Base-by-base conservation (phyloP, 2,329 filamentous ascomycete species). In the Verticillium alfalfae region DNA sequence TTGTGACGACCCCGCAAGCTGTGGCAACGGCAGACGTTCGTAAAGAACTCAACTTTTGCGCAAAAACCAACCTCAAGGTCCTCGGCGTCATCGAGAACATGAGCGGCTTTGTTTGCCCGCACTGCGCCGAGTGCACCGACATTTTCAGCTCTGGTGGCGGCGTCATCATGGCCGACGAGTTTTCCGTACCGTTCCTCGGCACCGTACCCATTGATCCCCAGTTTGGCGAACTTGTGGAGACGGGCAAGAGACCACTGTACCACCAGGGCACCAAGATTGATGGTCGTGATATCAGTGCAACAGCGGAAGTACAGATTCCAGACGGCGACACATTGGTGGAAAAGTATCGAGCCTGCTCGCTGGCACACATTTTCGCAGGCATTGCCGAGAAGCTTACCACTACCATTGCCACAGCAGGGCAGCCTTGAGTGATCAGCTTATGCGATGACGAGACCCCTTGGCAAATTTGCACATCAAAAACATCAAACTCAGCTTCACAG, bases 51-150 rank as follows among this genome's bases (percentile, higher is more conserved):
- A 97, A 97, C 73, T 97, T 97, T 72, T 97, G 93, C 76, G 81
- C 81, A 59, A 97, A 97, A 78, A 94, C 91, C 1, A 84, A 86
- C 36, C 88, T 97, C 57, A 81, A 83, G 2, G 87, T 96, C 39
- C 80, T 98, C 12, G 95, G 95, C 0, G 93, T 99, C 1, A 85
- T 99, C 56, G 95, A 99, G 78, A 99, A 99, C 73, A 98, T 99
- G 95, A 89, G 88, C 67, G 92, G 92, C 2, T 96, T 91, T 69
- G 90, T 95, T n/a, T 95, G 91, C 71, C 87, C 87, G 7, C 85
- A 89, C 70, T 90, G 88, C 74, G 85, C 84, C 58, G 93, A 97
- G 73, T 96, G 94, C 76, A 97, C 92, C 59, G 92, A 98, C 75
- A 85, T 98, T 59, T 99, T 99, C 73, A 92, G 89, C 59, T 93